These are phyloP conservation scores for Cladosporium sp. DNA, from an alignment of 2,329 filamentous ascomycete species.

Conservation along the genomic window DNA sequence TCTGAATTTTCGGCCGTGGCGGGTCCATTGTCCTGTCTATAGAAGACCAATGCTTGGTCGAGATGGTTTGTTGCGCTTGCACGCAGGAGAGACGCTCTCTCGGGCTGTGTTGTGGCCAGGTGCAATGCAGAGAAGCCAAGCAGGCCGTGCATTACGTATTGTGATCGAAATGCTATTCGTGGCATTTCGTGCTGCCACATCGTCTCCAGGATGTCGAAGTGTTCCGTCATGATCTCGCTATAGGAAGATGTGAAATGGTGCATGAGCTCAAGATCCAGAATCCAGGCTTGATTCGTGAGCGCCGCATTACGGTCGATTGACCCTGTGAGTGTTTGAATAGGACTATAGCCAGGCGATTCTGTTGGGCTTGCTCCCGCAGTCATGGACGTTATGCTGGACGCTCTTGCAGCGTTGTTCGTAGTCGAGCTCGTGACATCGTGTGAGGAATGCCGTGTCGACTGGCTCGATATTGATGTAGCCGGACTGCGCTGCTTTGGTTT, in stretches of 20 bases:
- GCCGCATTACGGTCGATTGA: slow-evolving; percentile 22
- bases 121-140: slow-evolving; percentile 28
- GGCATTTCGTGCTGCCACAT: slow-evolving; percentile 28
- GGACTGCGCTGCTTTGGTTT: slow-evolving; percentile 21
- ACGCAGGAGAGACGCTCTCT: slow-evolving; percentile 20
- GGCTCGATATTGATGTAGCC: slow-evolving; percentile 18
- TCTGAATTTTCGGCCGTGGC: slow-evolving; percentile 24
- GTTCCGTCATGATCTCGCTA: slow-evolving; percentile 22
- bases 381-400: slow-evolving; percentile 15
- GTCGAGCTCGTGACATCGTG: slow-evolving; percentile 8
- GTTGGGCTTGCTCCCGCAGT: slow-evolving; percentile 9
- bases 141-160: slow-evolving; percentile 29
- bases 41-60: slow-evolving; percentile 26
- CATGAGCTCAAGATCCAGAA: slow-evolving; percentile 29
- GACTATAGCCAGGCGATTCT: slow-evolving; percentile 6
- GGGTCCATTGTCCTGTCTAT: slow-evolving; percentile 19
- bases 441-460: slow-evolving; percentile 16
- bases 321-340: slow-evolving; percentile 24
- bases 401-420: slow-evolving; percentile 9
- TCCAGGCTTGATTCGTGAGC: slow-evolving; percentile 23
- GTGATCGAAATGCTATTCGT: slow-evolving; percentile 23
- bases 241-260: slow-evolving; percentile 21
- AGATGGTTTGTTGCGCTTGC: slow-evolving; percentile 29
- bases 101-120: slow-evolving; percentile 24
- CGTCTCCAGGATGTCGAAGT: slow-evolving; percentile 18